A percentile compares a stretch with the other conserved stretches of the same genome.
Evolutionary conservation across 768 basidiomycete genomes (phyloP).

Genomic region (Termitomyces sp.): DNA sequence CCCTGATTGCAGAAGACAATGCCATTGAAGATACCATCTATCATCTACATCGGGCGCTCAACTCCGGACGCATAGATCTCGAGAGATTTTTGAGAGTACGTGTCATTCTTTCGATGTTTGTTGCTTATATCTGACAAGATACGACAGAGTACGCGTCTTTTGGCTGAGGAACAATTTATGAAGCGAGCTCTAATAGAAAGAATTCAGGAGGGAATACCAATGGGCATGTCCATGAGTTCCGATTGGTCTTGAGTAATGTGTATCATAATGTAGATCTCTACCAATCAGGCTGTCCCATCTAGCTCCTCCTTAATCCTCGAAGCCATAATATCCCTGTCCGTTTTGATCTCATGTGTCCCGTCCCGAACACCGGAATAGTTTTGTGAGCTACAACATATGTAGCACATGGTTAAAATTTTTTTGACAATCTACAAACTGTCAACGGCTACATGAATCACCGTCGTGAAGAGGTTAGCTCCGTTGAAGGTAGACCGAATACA

Average conservation of each 20-base stretch:
- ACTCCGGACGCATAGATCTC: conserved; percentile 87
- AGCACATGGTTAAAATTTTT: background rate
- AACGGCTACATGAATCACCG: too few species aligned
- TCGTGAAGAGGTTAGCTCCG: too few species aligned
- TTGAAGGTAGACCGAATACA: too few species aligned
- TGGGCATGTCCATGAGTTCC: conserved; percentile 40
- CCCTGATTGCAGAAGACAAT: conserved; percentile 98
- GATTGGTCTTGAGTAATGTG: conserved; percentile 32
- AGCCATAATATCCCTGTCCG: conserved; percentile 33
- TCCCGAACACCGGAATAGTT: background rate
- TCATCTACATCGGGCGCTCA: conserved; percentile 91
- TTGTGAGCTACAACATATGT: too few species aligned
- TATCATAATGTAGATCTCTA: conserved; percentile 3
- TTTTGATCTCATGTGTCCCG: conserved; percentile 18
- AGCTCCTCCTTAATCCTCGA: conserved; percentile 30
- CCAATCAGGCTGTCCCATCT: conserved; percentile 2
- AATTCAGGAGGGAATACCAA: conserved; percentile 64
- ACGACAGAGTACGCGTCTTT: conserved; percentile 70
- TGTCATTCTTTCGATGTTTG: conserved; percentile 17
- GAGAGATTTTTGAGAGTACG: conserved; percentile 90
- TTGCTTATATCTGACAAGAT: conserved; percentile 12
- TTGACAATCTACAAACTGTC: too few species aligned
- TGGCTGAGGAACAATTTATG: conserved; percentile 97
- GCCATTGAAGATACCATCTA: conserved; percentile 98
- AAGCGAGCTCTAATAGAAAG: conserved; percentile 93